Conservation (phyloP, 371 early-diverging fungal species). For the Syncephalastrum contaminatum region DNA sequence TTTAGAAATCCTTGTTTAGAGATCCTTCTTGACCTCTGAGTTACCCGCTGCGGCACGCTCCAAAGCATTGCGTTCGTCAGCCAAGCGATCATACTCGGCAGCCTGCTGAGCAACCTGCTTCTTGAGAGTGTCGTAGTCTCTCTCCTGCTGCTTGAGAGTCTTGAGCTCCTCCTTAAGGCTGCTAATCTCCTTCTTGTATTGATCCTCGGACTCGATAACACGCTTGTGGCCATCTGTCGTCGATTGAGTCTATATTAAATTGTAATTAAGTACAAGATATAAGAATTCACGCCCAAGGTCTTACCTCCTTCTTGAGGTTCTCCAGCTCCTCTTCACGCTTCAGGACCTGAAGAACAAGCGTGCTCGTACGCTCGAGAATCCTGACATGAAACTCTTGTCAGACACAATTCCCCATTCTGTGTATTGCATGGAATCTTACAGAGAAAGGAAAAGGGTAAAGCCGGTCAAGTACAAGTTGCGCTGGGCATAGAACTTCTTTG, state of each 20-base stretch:
- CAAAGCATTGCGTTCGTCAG: slow-evolving; percentile 65
- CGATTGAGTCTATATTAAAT: slow-evolving; percentile 7
- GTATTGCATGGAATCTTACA: slow-evolving; percentile 41
- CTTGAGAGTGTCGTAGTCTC: slow-evolving; percentile 73
- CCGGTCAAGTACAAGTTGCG: slow-evolving; percentile 90
- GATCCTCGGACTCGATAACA: slow-evolving; percentile 31
- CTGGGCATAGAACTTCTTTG: slow-evolving; percentile 85
- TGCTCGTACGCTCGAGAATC: slow-evolving; percentile 76
- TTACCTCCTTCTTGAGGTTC: slow-evolving; percentile 52
- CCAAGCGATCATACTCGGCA: slow-evolving; percentile 74
- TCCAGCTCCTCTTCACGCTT: slow-evolving; percentile 69
- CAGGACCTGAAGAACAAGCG: slow-evolving; percentile 68
- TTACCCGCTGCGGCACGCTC: slow-evolving; percentile 31
- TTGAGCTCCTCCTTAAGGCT: slow-evolving; percentile 44
- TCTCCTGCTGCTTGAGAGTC: slow-evolving; percentile 51
- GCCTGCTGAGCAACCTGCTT: slow-evolving; percentile 73
- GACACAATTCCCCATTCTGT: not conserved
- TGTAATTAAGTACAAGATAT: not conserved
- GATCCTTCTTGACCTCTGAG: slow-evolving; percentile 21
- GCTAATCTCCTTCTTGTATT: slow-evolving; percentile 30
- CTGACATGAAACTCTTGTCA: slow-evolving; percentile 14
- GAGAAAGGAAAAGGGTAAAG: slow-evolving; percentile 82
- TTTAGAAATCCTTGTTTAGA: slow-evolving; percentile 10
- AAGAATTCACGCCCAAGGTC: not conserved
- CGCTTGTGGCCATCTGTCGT: slow-evolving; percentile 28